These are phyloP conservation scores for Ananas comosus DNA, from an alignment of 176 grass and related monocot genomes.

Conservation along the genomic window DNA sequence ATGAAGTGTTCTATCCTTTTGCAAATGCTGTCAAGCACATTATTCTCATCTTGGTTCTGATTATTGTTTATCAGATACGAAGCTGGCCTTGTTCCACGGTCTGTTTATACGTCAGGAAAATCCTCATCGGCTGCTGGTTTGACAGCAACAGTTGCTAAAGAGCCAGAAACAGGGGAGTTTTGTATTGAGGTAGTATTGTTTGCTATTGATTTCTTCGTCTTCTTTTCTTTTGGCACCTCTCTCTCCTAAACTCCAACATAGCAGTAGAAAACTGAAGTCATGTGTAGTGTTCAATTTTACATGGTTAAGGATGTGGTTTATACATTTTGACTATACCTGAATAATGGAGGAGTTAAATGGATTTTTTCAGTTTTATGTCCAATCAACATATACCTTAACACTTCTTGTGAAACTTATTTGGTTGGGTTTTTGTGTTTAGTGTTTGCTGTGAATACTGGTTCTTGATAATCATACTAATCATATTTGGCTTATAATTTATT, in stretches of 20 bases:
- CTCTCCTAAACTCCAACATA: no score
- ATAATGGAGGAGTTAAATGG: no score
- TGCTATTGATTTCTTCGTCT: background rate
- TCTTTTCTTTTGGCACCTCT: background rate
- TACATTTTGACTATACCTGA: no score
- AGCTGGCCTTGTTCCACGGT: constrained; percentile 68
- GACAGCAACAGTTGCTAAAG: constrained; percentile 95
- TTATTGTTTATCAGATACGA: constrained; percentile 56
- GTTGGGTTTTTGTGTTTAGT: background rate
- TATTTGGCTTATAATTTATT: no score
- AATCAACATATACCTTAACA: background rate
- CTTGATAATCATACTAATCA: no score
- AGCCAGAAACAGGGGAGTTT: constrained; percentile 95
- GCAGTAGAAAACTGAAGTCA: no score
- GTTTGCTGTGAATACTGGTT: no score
- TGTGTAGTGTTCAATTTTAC: no score
- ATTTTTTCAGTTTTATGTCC: no score
- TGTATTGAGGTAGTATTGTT: constrained; percentile 79
- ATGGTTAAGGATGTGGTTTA: background rate
- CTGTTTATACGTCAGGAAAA: constrained; percentile 97
- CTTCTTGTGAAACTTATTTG: background rate
- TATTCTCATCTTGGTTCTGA: constrained; percentile 18
- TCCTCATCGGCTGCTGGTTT: constrained; percentile 97
- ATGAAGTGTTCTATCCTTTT: background rate
- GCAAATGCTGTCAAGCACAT: background rate